Evolutionary conservation across 2,329 filamentous ascomycete species (phyloP).

Genomic region (Verticillium dahliae): DNA sequence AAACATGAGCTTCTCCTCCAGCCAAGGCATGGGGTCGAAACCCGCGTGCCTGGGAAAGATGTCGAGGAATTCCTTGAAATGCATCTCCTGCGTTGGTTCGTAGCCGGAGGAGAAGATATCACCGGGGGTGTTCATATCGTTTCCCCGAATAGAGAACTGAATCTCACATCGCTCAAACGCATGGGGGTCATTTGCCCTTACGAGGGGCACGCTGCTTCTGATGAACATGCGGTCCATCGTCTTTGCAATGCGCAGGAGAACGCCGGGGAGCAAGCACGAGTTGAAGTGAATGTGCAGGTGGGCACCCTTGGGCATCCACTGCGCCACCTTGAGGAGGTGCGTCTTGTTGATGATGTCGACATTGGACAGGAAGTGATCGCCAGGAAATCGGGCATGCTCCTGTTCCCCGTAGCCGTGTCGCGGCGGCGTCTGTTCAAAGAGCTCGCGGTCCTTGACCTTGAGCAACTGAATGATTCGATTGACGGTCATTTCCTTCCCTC

Average conservation of each 20-base stretch:
- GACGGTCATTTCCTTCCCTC: conserved; percentile 24
- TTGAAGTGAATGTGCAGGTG: conserved; percentile 76
- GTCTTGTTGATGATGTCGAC: conserved; percentile 47
- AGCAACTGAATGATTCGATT: conserved; percentile 32
- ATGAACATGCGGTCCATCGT: conserved; percentile 62
- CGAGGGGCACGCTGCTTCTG: conserved; percentile 48
- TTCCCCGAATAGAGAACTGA: conserved; percentile 46
- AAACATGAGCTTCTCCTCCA: conserved; percentile 57
- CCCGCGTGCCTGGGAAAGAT: conserved; percentile 22
- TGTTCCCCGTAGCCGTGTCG: conserved; percentile 34
- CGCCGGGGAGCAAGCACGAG: conserved; percentile 56
- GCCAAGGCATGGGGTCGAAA: conserved; percentile 40
- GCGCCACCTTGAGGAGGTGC: conserved; percentile 48
- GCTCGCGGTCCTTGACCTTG: conserved; percentile 24
- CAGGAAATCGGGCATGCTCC: conserved; percentile 35
- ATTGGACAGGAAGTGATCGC: conserved; percentile 55
- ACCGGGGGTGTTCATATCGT: conserved; percentile 23
- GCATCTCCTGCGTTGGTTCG: conserved; percentile 34
- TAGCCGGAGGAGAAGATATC: conserved; percentile 46
- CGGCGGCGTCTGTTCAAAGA: conserved; percentile 27
- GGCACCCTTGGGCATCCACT: conserved; percentile 61
- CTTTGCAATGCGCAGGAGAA: conserved; percentile 50
- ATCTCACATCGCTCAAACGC: conserved; percentile 49
- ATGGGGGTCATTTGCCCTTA: conserved; percentile 3
- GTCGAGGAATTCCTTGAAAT: conserved; percentile 31